Evolutionary conservation across 2,329 filamentous ascomycete species (phyloP), one percentile per base, ranked within the genome.

Genomic region (Calonectria hawksworthii): DNA sequence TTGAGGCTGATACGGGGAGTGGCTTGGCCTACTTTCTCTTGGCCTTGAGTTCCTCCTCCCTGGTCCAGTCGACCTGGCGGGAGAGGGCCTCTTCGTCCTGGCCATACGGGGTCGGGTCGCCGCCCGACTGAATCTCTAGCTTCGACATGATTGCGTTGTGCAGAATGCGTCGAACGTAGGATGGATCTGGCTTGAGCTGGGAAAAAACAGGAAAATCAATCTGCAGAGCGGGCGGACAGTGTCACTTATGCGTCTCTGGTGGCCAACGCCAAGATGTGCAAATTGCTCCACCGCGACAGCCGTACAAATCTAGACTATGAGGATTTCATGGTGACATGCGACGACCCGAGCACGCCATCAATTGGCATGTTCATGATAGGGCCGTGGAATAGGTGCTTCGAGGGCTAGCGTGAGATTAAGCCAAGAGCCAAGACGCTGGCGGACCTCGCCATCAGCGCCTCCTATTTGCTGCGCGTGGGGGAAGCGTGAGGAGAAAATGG

Each of bases 21-120:
- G 64, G 41, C 14, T 54, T 10, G 30, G 28, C 76, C 83, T 47
- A 85, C 84, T 86, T 86, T 69, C 83, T 80, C 79, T 86, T 86
- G 16, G 84, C 85, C 70, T 78, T 84, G 32, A 13, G 51, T 77
- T 86, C 85, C 74, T 86, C 85, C 47, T 85, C 83, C 0, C 59
- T 65, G 5, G 76, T 81, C 85, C 85, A 86, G 70, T 86, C 84
- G 9, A 79, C 76, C 2, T 51, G 68, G 10, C 81, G 78, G 2
- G 78, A 79, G 9, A 85, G 80, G 6, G 75, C 74, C 50, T 82
- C 80, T 71, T 85, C 83, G 74, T 85, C 84, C 8, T 83, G 81
- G 26, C 71, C 63, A 72, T 72, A 79, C 51, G 71, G 68, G 23
- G 64, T 64, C 41, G 74, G 73, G 50, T 80, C 75, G 28, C 70